Evolutionary conservation across 2,329 filamentous ascomycete species (phyloP), one percentile per base, ranked within the genome.

Genomic region (Davidsoniella australis): DNA sequence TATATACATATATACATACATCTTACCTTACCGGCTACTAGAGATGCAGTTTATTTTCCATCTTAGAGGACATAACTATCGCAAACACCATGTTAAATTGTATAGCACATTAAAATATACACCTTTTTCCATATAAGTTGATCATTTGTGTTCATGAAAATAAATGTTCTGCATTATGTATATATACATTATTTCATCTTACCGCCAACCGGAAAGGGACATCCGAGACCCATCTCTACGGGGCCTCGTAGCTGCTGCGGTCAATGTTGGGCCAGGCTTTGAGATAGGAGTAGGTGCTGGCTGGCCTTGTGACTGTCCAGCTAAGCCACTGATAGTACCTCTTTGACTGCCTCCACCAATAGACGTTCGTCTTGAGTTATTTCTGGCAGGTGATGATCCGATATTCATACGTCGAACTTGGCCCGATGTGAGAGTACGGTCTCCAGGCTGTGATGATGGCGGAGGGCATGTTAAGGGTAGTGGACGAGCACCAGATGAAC

Each of bases 371-470:
- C 33, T 10, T 61, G 59, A 52, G 68, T 55, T 53, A 63, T 67
- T 12, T 65, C 66, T 39, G 20, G n/a, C 47, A n/a, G 47, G 47
- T n/a, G 47, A 49, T 17, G 47, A 49, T 36, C 68, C 66, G 51
- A 76, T 60, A 55, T 75, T 72, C 73, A 78, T 76, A 42, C 74
- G 66, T 47, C 74, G 62, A 18, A 73, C 74, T 57, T 78, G 73
- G 2, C 72, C 72, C 1, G 69, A 63, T 9, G 72, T 76, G 54
- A 77, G 65, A 14, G 58, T 53, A 46, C 59, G 63, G 16, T n/a
- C 51, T 3, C 54, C 51, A 9, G 57, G 14, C 50, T 45, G 40
- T 20, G 41, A 56, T 18, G 71, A 66, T 2, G 65, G 62, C 1
- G 73, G 68, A 36, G 71, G 71, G 60, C 71, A 76, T 33, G 64